A percentile compares a stretch with the other conserved stretches of the same genome.
These are phyloP conservation scores for Phytophthora pisi DNA, from an alignment of 352 stramenopile species.

Conservation along the genomic window DNA sequence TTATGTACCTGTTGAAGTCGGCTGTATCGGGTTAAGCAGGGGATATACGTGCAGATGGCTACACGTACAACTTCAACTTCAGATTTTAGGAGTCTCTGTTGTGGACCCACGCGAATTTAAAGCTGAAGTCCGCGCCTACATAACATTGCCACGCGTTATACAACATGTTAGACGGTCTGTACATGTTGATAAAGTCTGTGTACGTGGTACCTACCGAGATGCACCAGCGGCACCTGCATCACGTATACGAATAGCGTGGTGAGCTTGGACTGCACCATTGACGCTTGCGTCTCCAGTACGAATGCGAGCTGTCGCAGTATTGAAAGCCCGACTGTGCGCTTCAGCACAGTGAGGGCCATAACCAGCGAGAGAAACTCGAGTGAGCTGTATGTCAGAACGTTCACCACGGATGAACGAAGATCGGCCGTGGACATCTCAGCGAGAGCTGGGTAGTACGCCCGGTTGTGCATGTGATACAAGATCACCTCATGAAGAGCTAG, in stretches of 20 bases:
- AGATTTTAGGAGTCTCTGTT: background rate
- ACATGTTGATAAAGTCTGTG: background rate
- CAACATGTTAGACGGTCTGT: background rate
- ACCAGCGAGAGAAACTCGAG: slow-evolving; percentile 26
- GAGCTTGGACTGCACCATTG: slow-evolving; percentile 37
- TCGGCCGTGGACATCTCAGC: slow-evolving; percentile 8
- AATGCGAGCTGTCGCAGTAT: slow-evolving; percentile 37
- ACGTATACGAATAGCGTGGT: slow-evolving; percentile 37
- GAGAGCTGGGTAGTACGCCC: slow-evolving; percentile 24
- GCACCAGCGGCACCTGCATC: slow-evolving; percentile 35
- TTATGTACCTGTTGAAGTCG: background rate
- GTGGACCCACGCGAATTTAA: slow-evolving; percentile 33
- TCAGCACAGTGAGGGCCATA: slow-evolving; percentile 14
- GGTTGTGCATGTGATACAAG: slow-evolving; percentile 32
- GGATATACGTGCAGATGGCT: slow-evolving; percentile 5
- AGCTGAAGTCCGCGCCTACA: slow-evolving; percentile 34
- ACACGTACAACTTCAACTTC: slow-evolving; percentile 15
- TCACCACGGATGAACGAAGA: slow-evolving; percentile 6
- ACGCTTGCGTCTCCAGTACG: slow-evolving; percentile 35
- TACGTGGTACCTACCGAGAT: slow-evolving; percentile 25
- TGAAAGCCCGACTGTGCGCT: slow-evolving; percentile 26
- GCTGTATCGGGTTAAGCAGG: slow-evolving; percentile 7
- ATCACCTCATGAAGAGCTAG: slow-evolving; percentile 18
- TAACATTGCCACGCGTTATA: background rate
- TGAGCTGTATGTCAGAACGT: slow-evolving; percentile 30